Evolutionary conservation across 768 basidiomycete genomes (phyloP), one percentile per base, ranked within the genome.

Genomic region (Mycena galericulata): DNA sequence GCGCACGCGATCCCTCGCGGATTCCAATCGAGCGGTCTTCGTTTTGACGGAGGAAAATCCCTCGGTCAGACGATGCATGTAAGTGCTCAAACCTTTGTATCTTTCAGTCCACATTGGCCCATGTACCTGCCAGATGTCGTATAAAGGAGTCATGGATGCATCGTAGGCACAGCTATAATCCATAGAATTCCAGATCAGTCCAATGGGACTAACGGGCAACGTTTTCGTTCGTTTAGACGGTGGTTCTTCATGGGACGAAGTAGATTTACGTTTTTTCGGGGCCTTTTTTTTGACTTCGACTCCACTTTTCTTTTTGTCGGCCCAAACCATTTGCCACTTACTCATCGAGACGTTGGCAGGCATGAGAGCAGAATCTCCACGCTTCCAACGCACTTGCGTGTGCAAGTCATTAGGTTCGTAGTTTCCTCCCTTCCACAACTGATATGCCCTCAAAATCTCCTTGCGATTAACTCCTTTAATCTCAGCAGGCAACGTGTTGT

Each of bases 81-180:
- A 32, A 1, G 15, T 8, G 3, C 17, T 15, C 2, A 32, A 6
- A 7, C 3, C 27, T 20, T 11, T 15, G 2, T 47, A 26, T 56
- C 40, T 24, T 24, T n/a, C 76, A 73, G 78, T 17, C 76, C 51
- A 50, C 72, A 51, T 60, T 3, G 59, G 32, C 1, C 22, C 32
- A 11, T 53, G 29, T 12, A 7, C 2, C 6, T 53, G 30, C 50
- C 50, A 53, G 17, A 50, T 17, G 20, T 32, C 34, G 61, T 59
- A 75, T 9, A 80, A 53, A 8, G 74, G 58, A 0, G 74, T 63
- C 27, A 80, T 55, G 3, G 73, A 41, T 15, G 73, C n/a, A 58
- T 80, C 79, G 71, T 80, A 80, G 12, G 76, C 75, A 73, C 79
- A 80, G 43, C 79, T 79, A 40, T 77, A 75, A 24, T 72, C 27